Percentiles rank a stretch among this genome's conserved stretches.
phyloP scores from a whole-genome alignment of 2,329 filamentous ascomycete genomes.

The Epichloe coenophiala region DNA sequence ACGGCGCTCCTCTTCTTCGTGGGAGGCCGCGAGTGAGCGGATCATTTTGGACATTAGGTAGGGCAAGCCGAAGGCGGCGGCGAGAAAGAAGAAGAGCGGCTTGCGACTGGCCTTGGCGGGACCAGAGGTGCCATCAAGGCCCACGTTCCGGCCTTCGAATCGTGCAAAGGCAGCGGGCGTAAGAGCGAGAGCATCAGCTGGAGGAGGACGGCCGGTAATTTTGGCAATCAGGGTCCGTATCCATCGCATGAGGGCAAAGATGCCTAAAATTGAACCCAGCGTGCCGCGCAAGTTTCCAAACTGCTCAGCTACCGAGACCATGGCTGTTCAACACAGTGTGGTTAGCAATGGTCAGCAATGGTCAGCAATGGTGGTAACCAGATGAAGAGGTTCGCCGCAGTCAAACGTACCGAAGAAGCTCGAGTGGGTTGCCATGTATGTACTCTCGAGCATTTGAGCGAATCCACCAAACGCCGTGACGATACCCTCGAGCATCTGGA shows the following conservation, averaged over 20 bases:
- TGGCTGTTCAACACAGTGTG: slow-evolving; percentile 41
- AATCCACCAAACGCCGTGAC: slow-evolving; percentile 95
- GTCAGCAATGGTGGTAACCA: too few relatives aligned
- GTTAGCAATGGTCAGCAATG: not conserved
- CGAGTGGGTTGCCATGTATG: slow-evolving; percentile 98
- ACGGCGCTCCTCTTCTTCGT: slow-evolving; percentile 66
- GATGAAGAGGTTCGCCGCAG: not conserved
- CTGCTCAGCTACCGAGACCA: slow-evolving; percentile 97
- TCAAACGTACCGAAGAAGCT: slow-evolving; percentile 77
- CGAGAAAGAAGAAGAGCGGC: slow-evolving; percentile 87
- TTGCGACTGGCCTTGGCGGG: slow-evolving; percentile 75
- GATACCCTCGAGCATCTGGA: slow-evolving; percentile 95
- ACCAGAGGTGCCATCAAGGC: slow-evolving; percentile 49
- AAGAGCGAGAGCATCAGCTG: slow-evolving; percentile 72
- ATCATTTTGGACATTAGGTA: slow-evolving; percentile 98
- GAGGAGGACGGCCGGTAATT: slow-evolving; percentile 78
- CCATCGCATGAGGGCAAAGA: slow-evolving; percentile 94
- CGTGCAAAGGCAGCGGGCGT: slow-evolving; percentile 84
- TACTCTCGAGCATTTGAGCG: slow-evolving; percentile 98
- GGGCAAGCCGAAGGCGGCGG: slow-evolving; percentile 87
- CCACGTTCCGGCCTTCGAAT: slow-evolving; percentile 58
- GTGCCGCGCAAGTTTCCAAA: slow-evolving; percentile 89
- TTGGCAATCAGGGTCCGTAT: slow-evolving; percentile 83
- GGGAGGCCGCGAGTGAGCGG: slow-evolving; percentile 63
- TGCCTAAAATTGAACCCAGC: slow-evolving; percentile 82